phyloP scores from a whole-genome alignment of 192 early-diverging fungal species.

The Podila epicladia region DNA sequence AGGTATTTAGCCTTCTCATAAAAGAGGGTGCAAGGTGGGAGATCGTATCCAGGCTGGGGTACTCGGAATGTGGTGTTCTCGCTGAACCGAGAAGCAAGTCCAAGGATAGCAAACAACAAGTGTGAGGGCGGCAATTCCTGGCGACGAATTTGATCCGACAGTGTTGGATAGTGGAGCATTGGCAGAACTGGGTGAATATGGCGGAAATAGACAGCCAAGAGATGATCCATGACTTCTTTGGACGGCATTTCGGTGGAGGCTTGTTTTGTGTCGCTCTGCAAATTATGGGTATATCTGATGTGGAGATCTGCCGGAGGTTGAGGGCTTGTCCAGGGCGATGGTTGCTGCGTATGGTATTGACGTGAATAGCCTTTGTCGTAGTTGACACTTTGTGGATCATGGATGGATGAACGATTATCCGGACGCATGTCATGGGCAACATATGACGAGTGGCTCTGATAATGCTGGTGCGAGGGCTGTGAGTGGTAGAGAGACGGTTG shows the following conservation, averaged over 20 bases:
- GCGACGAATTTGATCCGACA: slow-evolving; percentile 46
- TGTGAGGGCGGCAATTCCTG: slow-evolving; percentile 46
- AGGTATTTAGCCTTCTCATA: slow-evolving; percentile 77
- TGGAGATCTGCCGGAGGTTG: neutral
- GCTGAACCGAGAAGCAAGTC: slow-evolving; percentile 59
- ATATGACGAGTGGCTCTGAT: too few relatives aligned
- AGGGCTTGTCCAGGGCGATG: too few relatives aligned
- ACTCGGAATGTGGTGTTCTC: slow-evolving; percentile 50
- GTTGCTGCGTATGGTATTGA: too few relatives aligned
- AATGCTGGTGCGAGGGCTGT: too few relatives aligned
- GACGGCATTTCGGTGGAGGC: slow-evolving; percentile 57
- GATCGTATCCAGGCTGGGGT: slow-evolving; percentile 57
- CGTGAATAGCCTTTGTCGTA: too few relatives aligned
- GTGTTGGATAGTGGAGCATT: slow-evolving; percentile 62
- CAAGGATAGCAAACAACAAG: slow-evolving; percentile 63
- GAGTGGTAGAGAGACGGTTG: too few relatives aligned
- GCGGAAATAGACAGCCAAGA: slow-evolving; percentile 71
- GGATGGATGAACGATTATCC: too few relatives aligned
- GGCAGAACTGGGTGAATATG: slow-evolving; percentile 77
- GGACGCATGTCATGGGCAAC: too few relatives aligned
- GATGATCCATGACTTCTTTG: slow-evolving; percentile 61
- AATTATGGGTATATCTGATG: slow-evolving; percentile 23
- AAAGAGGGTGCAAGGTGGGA: slow-evolving; percentile 53
- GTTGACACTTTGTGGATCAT: too few relatives aligned
- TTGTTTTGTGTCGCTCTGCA: neutral